phyloP scores from a whole-genome alignment of 306 rosid species.

The Acacia melanoxylon region DNA sequence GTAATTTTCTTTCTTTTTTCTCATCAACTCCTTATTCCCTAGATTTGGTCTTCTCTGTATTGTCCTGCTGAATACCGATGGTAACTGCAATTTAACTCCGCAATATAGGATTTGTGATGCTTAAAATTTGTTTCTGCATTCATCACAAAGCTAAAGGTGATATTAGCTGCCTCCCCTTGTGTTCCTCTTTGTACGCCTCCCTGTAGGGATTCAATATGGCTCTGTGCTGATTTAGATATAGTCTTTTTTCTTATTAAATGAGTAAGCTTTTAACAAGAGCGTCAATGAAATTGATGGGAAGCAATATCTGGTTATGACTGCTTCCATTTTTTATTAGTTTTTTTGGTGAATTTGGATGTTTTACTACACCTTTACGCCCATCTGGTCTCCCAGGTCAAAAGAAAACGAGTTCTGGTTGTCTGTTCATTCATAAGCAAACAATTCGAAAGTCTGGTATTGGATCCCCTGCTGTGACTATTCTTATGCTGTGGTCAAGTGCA shows the following conservation, averaged over 20 bases:
- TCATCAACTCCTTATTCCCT: neutral
- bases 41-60: neutral
- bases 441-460: neutral
- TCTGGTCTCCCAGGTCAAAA: constrained; percentile 13
- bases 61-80: neutral
- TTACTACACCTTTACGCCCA: neutral
- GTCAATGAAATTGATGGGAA: neutral
- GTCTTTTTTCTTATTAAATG: neutral
- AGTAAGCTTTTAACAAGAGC: neutral
- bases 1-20: constrained; percentile 23
- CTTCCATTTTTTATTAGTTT: neutral
- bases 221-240: neutral
- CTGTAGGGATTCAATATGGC: neutral
- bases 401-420: neutral
- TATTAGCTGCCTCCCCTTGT: neutral
- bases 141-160: neutral
- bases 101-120: neutral
- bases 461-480: neutral
- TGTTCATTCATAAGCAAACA: neutral
- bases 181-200: neutral
- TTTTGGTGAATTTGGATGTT: neutral
- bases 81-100: neutral
- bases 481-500: neutral
- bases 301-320: neutral
- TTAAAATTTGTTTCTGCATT: constrained; percentile 4